Evolutionary conservation across 116 monocot species (phyloP).

Genomic region (Papilionanthe hybrid): DNA sequence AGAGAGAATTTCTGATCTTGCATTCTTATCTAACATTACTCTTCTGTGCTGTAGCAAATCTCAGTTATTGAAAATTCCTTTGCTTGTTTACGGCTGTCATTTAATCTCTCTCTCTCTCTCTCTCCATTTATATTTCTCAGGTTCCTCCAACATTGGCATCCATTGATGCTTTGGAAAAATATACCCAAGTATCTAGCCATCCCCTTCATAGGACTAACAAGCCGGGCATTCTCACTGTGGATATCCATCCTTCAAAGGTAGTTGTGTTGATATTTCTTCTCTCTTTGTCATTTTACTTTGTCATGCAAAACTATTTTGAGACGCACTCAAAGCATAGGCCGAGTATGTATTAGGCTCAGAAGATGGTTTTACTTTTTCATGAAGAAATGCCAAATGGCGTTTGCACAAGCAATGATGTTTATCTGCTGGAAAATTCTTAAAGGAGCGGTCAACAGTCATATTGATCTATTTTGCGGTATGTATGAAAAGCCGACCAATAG

Average conservation of each 20-base stretch:
- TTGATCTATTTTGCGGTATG: background rate
- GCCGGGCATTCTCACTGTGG: slow-evolving; percentile 79
- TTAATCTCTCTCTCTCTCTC: background rate
- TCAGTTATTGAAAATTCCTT: background rate
- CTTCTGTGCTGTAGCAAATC: background rate
- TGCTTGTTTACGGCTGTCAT: background rate
- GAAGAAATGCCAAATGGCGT: background rate
- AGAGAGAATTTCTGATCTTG: background rate
- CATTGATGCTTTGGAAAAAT: slow-evolving; percentile 71
- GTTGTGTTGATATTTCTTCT: background rate
- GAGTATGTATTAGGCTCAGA: background rate
- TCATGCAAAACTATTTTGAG: background rate
- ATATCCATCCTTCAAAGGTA: slow-evolving; percentile 97
- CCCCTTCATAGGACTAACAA: slow-evolving; percentile 97
- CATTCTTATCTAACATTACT: background rate
- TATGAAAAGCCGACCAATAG: no score
- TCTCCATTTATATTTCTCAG: slow-evolving; percentile 20
- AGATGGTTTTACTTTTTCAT: background rate
- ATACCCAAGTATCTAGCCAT: slow-evolving; percentile 94
- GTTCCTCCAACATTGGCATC: slow-evolving; percentile 66
- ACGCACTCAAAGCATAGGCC: background rate
- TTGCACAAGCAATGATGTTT: background rate
- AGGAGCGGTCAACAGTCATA: background rate
- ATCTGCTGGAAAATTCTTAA: no score
- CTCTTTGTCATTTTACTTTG: background rate